Percentiles rank a stretch among this genome's conserved stretches.
Evolutionary conservation across 495 filamentous ascomycete genomes (phyloP).

Genomic region (Trichoderma reesei): DNA sequence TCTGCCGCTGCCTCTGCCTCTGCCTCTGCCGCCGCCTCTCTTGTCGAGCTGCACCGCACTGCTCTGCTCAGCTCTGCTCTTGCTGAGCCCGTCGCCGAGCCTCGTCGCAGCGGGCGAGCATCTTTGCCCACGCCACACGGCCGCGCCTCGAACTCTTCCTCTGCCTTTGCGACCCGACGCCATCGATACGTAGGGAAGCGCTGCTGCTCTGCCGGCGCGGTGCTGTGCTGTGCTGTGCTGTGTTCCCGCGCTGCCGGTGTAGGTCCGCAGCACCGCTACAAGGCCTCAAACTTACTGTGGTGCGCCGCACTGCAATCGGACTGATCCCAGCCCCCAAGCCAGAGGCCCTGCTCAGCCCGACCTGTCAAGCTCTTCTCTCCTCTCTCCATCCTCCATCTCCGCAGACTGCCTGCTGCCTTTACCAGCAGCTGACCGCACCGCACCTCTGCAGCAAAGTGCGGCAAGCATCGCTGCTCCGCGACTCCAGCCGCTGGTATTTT

Average conservation of each 20-base stretch:
- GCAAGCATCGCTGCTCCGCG: background rate
- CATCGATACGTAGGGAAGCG: too few species aligned
- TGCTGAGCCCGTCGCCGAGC: background rate
- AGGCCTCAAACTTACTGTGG: background rate
- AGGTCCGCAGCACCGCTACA: too few species aligned
- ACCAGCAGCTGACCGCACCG: background rate
- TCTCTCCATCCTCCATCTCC: background rate
- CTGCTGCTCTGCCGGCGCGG: too few species aligned
- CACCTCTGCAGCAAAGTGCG: background rate
- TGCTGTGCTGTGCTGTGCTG: background rate
- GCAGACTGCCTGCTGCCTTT: background rate
- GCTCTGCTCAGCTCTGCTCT: too few species aligned
- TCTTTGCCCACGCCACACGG: too few species aligned
- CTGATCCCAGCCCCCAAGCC: background rate
- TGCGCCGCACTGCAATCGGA: background rate
- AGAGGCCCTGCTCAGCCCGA: background rate
- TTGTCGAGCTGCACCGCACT: too few species aligned
- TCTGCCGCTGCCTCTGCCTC: too few species aligned
- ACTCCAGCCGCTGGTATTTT: background rate
- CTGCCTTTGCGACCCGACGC: too few species aligned
- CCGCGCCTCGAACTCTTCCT: too few species aligned
- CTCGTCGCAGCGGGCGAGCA: background rate
- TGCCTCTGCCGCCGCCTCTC: background rate
- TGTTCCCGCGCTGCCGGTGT: background rate
- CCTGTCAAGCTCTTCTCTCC: too few species aligned